Evolutionary conservation across 495 filamentous ascomycete genomes (phyloP).

Genomic region (Aspergillus wentii): DNA sequence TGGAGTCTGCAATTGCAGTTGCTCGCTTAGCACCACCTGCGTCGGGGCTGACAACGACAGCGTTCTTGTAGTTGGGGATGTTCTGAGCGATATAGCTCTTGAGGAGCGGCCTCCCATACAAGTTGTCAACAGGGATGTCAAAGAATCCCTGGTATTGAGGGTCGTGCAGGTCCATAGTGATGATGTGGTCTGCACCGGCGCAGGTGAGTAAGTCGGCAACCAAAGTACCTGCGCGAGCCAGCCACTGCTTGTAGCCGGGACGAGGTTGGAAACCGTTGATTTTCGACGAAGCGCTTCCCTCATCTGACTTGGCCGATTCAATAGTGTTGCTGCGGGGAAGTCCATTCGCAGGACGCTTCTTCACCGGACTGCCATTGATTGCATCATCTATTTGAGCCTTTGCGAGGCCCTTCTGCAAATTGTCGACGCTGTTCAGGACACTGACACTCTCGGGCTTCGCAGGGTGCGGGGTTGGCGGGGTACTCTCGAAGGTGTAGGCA

Average conservation of each 20-base stretch:
- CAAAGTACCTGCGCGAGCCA: slow-evolving; percentile 93
- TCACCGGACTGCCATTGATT: slow-evolving; percentile 38
- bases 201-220: slow-evolving; percentile 93
- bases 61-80: slow-evolving; percentile 81
- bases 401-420: slow-evolving; percentile 60
- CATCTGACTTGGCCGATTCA: slow-evolving; percentile 51
- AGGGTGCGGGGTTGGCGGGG: slow-evolving; percentile 77
- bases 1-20: slow-evolving; percentile 90
- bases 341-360: slow-evolving; percentile 32
- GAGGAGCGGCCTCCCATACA: slow-evolving; percentile 83
- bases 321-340: slow-evolving; percentile 55
- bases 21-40: slow-evolving; percentile 95
- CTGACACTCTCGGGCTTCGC: slow-evolving; percentile 58
- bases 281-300: slow-evolving; percentile 30
- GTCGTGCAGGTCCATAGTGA: slow-evolving; percentile 95
- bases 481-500: slow-evolving; percentile 90
- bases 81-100: slow-evolving; percentile 85
- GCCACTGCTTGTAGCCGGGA: slow-evolving; percentile 96
- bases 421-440: slow-evolving; percentile 58
- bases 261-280: slow-evolving; percentile 66
- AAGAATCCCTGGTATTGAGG: slow-evolving; percentile 99
- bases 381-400: slow-evolving; percentile 54
- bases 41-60: slow-evolving; percentile 93
- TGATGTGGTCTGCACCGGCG: slow-evolving; percentile 92
- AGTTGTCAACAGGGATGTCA: slow-evolving; percentile 95